phyloP scores from a whole-genome alignment of 768 basidiomycete species.

The Artomyces pyxidatus region DNA sequence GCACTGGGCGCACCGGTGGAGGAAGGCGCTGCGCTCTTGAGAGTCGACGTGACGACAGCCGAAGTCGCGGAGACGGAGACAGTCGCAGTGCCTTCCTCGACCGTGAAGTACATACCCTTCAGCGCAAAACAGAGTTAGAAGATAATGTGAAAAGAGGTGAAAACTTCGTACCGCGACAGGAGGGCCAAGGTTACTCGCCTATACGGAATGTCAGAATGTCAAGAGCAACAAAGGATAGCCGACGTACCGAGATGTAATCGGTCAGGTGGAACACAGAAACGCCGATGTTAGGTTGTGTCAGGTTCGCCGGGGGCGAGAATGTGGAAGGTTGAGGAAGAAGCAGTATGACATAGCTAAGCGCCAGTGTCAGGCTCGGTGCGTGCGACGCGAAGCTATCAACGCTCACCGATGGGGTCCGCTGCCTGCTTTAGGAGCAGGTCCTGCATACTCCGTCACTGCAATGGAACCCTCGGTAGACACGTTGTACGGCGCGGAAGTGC shows the following conservation, averaged over 20 bases:
- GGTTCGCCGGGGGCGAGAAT: constrained; percentile 53
- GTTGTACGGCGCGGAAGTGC: constrained; percentile 3
- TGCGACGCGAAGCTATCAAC: background rate
- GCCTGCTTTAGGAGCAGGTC: constrained; percentile 61
- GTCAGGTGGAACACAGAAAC: constrained; percentile 50
- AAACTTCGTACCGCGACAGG: constrained; percentile 47
- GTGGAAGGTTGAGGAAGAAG: constrained; percentile 54
- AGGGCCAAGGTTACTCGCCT: constrained; percentile 46
- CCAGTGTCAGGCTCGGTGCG: background rate
- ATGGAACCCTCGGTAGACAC: constrained; percentile 38
- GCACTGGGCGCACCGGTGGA: background rate
- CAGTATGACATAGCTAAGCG: constrained; percentile 55
- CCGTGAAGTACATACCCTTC: constrained; percentile 65
- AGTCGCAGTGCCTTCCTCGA: constrained; percentile 59
- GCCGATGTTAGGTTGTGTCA: constrained; percentile 39
- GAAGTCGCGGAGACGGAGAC: constrained; percentile 48
- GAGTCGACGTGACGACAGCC: constrained; percentile 58
- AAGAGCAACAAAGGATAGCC: background rate
- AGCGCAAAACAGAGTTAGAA: background rate
- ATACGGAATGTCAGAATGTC: constrained; percentile 1
- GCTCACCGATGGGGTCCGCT: constrained; percentile 65
- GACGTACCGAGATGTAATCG: constrained; percentile 45
- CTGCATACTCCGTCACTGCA: constrained; percentile 57
- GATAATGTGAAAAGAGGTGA: background rate
- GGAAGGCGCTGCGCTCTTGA: constrained; percentile 21